Conservation (phyloP, 352 stramenopile species). For the Phytopythium mirpurense region DNA sequence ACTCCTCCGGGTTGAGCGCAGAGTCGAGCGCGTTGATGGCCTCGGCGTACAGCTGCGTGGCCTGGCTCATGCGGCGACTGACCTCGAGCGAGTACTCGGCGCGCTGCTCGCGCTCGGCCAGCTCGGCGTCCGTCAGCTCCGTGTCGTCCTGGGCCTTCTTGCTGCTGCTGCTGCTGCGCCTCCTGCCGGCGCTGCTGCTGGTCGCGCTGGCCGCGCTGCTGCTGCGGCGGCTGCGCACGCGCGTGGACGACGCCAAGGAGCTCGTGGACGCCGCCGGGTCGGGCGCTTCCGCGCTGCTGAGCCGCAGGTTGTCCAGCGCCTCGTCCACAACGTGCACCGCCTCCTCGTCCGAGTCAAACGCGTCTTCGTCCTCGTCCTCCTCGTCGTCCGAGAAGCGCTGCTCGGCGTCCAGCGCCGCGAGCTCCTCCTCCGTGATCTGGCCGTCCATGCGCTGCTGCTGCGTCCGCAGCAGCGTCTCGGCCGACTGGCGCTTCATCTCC, state of each 20-base stretch:
- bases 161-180: slow-evolving; percentile 4
- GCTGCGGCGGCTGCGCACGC: slow-evolving; percentile 1
- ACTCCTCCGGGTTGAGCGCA: slow-evolving; percentile 33
- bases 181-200: slow-evolving; percentile 4
- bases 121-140: slow-evolving; percentile 19
- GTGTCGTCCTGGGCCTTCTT: slow-evolving; percentile 14
- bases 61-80: slow-evolving; percentile 42
- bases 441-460: slow-evolving; percentile 48
- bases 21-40: slow-evolving; percentile 45
- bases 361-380: slow-evolving; percentile 27
- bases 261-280: slow-evolving; percentile 26
- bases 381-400: slow-evolving; percentile 33
- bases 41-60: slow-evolving; percentile 49
- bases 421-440: slow-evolving; percentile 23
- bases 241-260: slow-evolving; percentile 20
- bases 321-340: slow-evolving; percentile 34
- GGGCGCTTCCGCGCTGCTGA: slow-evolving; percentile 24
- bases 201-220: not conserved
- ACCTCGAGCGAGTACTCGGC: slow-evolving; percentile 33
- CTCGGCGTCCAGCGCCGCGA: slow-evolving; percentile 14
- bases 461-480: slow-evolving; percentile 34
- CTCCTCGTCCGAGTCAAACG: slow-evolving; percentile 24
- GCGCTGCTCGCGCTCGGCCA: slow-evolving; percentile 23
- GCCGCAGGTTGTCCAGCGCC: slow-evolving; percentile 15
- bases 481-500: slow-evolving; percentile 75